Evolutionary conservation across 495 filamentous ascomycete species (phyloP), one percentile per base, ranked within the genome.

Genomic region (Penicillium cosmopolitanum): DNA sequence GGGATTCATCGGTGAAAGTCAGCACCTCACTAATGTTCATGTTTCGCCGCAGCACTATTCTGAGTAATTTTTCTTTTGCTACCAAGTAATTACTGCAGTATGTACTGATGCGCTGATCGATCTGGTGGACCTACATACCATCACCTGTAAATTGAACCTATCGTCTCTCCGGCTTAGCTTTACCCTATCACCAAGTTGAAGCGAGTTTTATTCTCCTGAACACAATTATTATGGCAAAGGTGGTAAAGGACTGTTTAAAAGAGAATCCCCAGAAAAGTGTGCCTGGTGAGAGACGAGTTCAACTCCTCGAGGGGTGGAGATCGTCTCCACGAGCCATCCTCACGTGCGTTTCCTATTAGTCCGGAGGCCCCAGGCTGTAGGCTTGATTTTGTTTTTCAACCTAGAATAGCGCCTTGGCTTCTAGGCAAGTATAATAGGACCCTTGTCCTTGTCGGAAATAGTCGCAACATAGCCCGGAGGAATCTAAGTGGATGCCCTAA

Each of bases 91-190:
- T 44, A 44, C 42, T 44, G 16, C 42, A 19, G 42, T 44, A 44
- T 16, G 16, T 19, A 44, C 42, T 43, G n/a, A 43, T 43, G 40
- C 40, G 40, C 40, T 43, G 40, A 43, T 43, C 5, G 40, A 43
- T 3, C 40, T 43, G 40, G 40, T 43, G 40, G 40, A 43, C 6
- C 6, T 43, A n/a, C 13, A 43, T 43, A 43, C 40, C 18, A 43
- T 43, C 40, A 43, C 10, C 40, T 43, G 40, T 43, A 18, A 2
- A 43, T 2, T 18, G 40, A n/a, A 43, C 40, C 40, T 43, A 43
- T 43, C 40, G 40, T 43, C 18, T 6, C 40, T 43, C 40, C 40
- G 40, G 34, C 34, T 36, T 6, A 36, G 34, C 34, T 36, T 36
- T 36, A 5, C 34, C 2, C 34, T 36, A 36, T 36, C 34, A 36